phyloP scores from a whole-genome alignment of 495 filamentous ascomycete species.

The Aspergillus egyptiacus region DNA sequence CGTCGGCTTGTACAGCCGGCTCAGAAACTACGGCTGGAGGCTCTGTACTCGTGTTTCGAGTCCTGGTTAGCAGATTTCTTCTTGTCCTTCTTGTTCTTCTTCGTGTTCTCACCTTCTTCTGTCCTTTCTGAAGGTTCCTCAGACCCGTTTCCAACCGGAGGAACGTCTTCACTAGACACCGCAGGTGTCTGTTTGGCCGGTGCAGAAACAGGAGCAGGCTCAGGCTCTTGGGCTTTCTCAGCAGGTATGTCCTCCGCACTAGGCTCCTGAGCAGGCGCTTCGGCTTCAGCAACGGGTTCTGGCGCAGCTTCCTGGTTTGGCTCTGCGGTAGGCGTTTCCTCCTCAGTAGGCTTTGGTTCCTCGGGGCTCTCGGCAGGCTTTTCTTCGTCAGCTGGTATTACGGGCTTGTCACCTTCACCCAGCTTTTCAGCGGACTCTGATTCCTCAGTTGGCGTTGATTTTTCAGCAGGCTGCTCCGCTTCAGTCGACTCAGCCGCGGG shows the following conservation, averaged over 20 bases:
- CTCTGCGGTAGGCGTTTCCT: conserved; percentile 11
- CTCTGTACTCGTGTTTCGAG: too few species aligned
- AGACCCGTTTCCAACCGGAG: too few species aligned
- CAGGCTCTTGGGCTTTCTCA: not conserved
- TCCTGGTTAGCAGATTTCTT: too few species aligned
- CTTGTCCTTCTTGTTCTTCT: too few species aligned
- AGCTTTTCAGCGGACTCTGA: not conserved
- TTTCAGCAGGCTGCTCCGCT: not conserved
- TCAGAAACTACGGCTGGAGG: too few species aligned
- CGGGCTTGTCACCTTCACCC: not conserved
- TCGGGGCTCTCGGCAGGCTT: not conserved
- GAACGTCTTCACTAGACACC: too few species aligned
- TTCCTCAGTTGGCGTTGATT: not conserved
- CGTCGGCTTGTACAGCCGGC: conserved; percentile 5
- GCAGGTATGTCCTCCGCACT: conserved; percentile 7
- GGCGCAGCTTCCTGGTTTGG: not conserved
- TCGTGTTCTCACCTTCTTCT: too few species aligned
- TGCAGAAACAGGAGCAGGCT: conserved; percentile 1
- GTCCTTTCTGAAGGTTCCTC: too few species aligned
- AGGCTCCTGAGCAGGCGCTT: conserved; percentile 3
- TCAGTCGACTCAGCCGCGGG: not conserved
- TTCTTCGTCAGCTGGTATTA: not conserved
- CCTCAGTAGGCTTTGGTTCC: conserved; percentile 9
- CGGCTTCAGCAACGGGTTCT: not conserved
- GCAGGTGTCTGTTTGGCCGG: not conserved